Percentiles rank a stretch among this genome's conserved stretches.
These are phyloP conservation scores for Phytophthora palmivora DNA, from an alignment of 352 stramenopile genomes.

Conservation along the genomic window DNA sequence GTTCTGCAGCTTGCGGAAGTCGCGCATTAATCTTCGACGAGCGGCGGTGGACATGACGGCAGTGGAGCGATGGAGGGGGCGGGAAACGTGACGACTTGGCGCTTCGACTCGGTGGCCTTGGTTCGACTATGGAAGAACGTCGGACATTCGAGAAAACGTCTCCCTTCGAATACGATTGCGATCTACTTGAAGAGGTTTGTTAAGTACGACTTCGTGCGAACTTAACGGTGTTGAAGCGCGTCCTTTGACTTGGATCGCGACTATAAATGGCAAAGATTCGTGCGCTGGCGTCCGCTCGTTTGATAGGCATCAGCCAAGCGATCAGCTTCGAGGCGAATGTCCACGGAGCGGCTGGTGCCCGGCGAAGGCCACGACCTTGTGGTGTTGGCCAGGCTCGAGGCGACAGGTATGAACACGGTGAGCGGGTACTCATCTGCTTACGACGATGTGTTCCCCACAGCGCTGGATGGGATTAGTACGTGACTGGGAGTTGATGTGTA, in stretches of 20 bases:
- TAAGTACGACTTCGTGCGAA: conserved; percentile 7
- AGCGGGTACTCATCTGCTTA: conserved; percentile 67
- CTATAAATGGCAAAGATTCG: conserved; percentile 32
- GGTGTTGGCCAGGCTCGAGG: conserved; percentile 62
- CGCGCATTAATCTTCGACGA: conserved; percentile 95
- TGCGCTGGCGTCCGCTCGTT: conserved; percentile 13
- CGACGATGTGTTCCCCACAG: conserved; percentile 57
- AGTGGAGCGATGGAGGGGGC: neutral
- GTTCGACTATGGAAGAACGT: conserved; percentile 26
- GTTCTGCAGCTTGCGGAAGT: conserved; percentile 98
- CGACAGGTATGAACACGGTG: conserved; percentile 55
- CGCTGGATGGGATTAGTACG: conserved; percentile 76
- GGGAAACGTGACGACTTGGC: neutral
- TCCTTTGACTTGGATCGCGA: conserved; percentile 15
- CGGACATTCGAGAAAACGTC: conserved; percentile 36
- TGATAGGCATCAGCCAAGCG: conserved; percentile 23
- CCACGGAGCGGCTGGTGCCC: conserved; percentile 65
- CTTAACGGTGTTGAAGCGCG: conserved; percentile 7
- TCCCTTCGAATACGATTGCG: conserved; percentile 5
- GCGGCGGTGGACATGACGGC: conserved; percentile 94
- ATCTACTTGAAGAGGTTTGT: conserved; percentile 7
- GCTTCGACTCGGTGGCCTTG: conserved; percentile 11
- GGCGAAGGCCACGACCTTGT: conserved; percentile 52
- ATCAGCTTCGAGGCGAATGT: conserved; percentile 44
- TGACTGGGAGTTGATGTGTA: neutral